Conservation (phyloP, 768 basidiomycete species). For the Kondoa malvinella region DNA sequence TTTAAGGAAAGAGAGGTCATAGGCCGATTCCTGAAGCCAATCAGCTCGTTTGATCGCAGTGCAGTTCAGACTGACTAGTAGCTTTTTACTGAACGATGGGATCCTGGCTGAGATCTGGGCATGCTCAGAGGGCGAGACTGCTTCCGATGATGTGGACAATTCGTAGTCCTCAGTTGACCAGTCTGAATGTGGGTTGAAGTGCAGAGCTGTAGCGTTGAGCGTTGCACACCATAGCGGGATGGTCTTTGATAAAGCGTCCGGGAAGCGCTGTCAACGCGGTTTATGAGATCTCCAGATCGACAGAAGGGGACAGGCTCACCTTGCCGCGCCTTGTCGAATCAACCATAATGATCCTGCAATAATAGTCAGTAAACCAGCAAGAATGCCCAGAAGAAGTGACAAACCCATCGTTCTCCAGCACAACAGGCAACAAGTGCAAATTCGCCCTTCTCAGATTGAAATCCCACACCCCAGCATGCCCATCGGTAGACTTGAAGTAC, state of each 20-base stretch:
- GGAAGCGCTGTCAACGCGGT: conserved; percentile 43
- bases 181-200: conserved; percentile 25
- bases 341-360: conserved; percentile 54
- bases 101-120: conserved; percentile 52
- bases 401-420: conserved; percentile 46
- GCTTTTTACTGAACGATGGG: conserved; percentile 49
- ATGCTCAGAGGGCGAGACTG: conserved; percentile 44
- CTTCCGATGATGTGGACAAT: conserved; percentile 13
- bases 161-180: conserved; percentile 14
- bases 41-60: background rate
- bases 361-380: background rate
- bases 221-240: conserved; percentile 90
- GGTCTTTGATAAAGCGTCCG: conserved; percentile 83
- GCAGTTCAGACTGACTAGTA: conserved; percentile 43
- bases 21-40: conserved; percentile 47
- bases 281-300: background rate
- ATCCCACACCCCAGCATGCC: conserved; percentile 22
- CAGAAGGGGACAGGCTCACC: conserved; percentile 17
- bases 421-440: conserved; percentile 51
- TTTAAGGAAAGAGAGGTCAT: conserved; percentile 40
- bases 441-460: conserved; percentile 73
- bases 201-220: conserved; percentile 45
- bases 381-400: conserved; percentile 7
- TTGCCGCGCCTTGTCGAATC: conserved; percentile 89
- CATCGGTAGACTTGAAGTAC: conserved; percentile 26